phyloP scores from a whole-genome alignment of 257 asterid genomes.

The Scutellaria galericulata region DNA sequence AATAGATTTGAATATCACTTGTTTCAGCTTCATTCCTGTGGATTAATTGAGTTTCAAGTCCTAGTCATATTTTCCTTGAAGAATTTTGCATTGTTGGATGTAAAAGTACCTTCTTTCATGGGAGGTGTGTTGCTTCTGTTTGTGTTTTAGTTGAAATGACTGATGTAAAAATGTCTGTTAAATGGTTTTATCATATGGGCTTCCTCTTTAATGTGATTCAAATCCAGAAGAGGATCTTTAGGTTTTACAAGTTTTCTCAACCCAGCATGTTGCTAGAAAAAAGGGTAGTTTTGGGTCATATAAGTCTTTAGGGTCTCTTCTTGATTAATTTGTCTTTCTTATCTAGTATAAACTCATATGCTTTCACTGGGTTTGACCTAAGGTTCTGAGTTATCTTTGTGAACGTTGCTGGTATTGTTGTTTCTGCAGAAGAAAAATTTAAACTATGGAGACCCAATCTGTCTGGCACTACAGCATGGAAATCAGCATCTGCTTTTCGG shows the following conservation, averaged over 20 bases:
- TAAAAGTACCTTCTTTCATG: conserved; percentile 1
- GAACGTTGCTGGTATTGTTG: conserved; percentile 9
- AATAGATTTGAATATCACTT: background rate
- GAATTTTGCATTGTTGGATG: background rate
- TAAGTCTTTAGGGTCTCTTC: background rate
- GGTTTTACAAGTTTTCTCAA: background rate
- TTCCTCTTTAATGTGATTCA: background rate
- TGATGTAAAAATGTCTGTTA: conserved; percentile 11
- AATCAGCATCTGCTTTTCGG: conserved; percentile 30
- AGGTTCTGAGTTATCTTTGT: conserved; percentile 1
- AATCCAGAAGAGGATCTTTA: background rate
- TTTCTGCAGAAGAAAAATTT: conserved; percentile 43
- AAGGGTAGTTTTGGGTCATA: background rate
- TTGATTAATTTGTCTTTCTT: too few species aligned
- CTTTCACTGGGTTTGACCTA: background rate
- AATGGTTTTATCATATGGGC: too few species aligned
- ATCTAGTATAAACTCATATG: background rate
- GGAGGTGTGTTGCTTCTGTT: conserved; percentile 2
- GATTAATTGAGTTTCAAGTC: conserved; percentile 1
- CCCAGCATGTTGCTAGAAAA: conserved; percentile 13
- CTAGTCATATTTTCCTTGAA: background rate
- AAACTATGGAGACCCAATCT: conserved; percentile 48
- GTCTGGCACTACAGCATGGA: conserved; percentile 31
- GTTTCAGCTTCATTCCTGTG: background rate
- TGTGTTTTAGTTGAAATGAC: background rate